Conservation (phyloP, 345 rosid genomes). For the Lepidium aucheri region DNA sequence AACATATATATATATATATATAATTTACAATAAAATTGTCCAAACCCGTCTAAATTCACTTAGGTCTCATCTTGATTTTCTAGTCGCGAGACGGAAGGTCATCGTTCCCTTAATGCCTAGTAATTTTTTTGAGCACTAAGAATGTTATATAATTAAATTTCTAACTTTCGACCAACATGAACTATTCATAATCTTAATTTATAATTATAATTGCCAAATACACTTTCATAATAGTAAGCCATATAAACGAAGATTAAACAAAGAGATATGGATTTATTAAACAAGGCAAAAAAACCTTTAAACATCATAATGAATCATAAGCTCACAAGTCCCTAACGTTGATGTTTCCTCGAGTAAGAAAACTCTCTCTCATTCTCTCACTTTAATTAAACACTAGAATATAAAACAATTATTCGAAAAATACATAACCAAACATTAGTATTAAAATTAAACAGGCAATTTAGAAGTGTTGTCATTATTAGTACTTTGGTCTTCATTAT, state of each 20-base stretch:
- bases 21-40: too few relatives aligned
- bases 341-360: background rate
- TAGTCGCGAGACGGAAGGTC: too few relatives aligned
- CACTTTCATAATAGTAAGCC: background rate
- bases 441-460: conserved; percentile 7
- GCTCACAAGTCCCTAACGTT: background rate
- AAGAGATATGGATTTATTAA: background rate
- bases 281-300: background rate
- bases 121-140: too few relatives aligned
- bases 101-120: too few relatives aligned
- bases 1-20: too few relatives aligned
- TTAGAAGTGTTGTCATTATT: background rate
- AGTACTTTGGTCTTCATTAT: background rate
- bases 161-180: too few relatives aligned
- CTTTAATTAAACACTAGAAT: background rate
- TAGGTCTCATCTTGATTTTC: too few relatives aligned
- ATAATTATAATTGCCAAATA: too few relatives aligned
- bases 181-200: too few relatives aligned
- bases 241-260: background rate
- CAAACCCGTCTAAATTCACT: too few relatives aligned
- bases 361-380: background rate
- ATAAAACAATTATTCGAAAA: background rate
- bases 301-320: background rate
- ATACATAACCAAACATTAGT: background rate
- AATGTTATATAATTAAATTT: too few relatives aligned